phyloP scores from a whole-genome alignment of 2,329 filamentous ascomycete species.

The Colletotrichum sp. region DNA sequence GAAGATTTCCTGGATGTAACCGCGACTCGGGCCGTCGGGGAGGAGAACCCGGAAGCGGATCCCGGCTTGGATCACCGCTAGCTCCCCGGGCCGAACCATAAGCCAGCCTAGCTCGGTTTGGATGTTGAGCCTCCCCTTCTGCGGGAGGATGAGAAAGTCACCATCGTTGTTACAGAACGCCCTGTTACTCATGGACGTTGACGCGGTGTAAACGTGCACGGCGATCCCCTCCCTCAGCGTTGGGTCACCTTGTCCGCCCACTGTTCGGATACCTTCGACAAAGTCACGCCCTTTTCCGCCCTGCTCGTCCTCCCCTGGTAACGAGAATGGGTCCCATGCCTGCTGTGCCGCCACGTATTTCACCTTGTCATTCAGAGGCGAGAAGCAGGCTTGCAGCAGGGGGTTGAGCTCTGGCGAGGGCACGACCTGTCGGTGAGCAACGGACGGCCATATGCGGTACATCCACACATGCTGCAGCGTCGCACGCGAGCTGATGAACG shows the following conservation, averaged over 20 bases:
- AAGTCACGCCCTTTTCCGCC: background rate
- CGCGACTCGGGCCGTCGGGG: constrained; percentile 59
- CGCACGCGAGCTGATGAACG: constrained; percentile 34
- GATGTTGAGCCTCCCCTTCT: constrained; percentile 68
- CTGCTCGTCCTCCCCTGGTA: background rate
- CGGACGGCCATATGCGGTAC: constrained; percentile 36
- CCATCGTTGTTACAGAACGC: constrained; percentile 63
- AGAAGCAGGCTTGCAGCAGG: constrained; percentile 28
- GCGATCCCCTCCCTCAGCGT: background rate
- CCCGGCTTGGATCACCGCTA: constrained; percentile 46
- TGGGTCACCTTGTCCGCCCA: background rate
- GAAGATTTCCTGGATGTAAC: constrained; percentile 67
- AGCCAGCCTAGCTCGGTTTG: constrained; percentile 44
- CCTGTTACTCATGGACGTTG: constrained; percentile 46
- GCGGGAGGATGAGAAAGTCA: constrained; percentile 67
- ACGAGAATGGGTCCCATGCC: constrained; percentile 49
- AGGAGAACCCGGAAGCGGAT: constrained; percentile 65
- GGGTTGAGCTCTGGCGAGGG: background rate
- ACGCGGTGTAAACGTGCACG: background rate
- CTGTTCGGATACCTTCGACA: background rate
- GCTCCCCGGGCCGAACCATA: constrained; percentile 66
- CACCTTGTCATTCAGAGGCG: constrained; percentile 43
- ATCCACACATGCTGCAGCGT: constrained; percentile 38
- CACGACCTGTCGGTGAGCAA: constrained; percentile 30
- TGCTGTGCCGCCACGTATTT: constrained; percentile 50